Percentiles rank a stretch among this genome's conserved stretches.
Conservation (phyloP, 192 early-diverging fungal genomes). For the Allomyces arbusculus region DNA sequence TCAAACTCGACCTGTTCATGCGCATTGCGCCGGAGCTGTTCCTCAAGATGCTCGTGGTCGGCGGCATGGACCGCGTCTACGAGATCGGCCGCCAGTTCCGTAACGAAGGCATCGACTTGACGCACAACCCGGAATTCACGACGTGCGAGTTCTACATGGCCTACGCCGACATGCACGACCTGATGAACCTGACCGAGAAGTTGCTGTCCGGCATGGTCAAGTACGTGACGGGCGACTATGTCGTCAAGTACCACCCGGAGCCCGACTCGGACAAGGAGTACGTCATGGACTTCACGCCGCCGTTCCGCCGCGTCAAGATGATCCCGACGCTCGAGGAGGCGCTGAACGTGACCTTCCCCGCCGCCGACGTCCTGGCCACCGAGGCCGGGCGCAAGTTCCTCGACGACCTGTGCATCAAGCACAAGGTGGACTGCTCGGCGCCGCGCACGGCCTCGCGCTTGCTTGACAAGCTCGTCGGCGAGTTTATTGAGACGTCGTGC, state of each 20-base stretch:
- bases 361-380: constrained; percentile 58
- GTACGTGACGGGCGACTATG: constrained; percentile 71
- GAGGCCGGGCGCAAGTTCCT: constrained; percentile 75
- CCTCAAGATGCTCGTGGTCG: constrained; percentile 95
- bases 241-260: constrained; percentile 84
- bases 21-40: constrained; percentile 95
- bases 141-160: constrained; percentile 99
- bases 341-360: constrained; percentile 78
- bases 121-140: constrained; percentile 99
- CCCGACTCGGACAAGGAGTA: constrained; percentile 53
- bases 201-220: constrained; percentile 83
- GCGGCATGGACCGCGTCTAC: constrained; percentile 94
- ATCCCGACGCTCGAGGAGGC: constrained; percentile 77
- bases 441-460: constrained; percentile 82
- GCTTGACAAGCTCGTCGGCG: constrained; percentile 85
- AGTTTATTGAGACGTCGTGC: constrained; percentile 58
- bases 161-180: constrained; percentile 90
- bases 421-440: constrained; percentile 84
- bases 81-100: constrained; percentile 99
- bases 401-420: constrained; percentile 75
- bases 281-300: constrained; percentile 89
- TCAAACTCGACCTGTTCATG: constrained; percentile 97
- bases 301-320: constrained; percentile 88
- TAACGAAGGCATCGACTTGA: constrained; percentile 94
- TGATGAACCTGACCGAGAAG: constrained; percentile 88